Conservation (phyloP, 305 asterid genomes). For the Euphrasia arctica region DNA sequence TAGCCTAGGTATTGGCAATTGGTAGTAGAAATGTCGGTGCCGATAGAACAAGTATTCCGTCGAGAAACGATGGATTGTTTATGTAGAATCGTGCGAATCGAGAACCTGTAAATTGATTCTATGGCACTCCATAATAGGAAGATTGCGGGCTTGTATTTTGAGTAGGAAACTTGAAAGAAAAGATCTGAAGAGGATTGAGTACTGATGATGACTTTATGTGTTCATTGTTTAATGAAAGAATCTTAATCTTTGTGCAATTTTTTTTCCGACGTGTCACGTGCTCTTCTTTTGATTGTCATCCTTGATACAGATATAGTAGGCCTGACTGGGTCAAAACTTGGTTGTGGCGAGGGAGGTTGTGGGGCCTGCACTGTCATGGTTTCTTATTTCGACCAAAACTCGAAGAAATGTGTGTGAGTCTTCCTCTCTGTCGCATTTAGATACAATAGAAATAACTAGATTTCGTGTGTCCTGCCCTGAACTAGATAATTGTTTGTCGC, state of each 20-base stretch:
- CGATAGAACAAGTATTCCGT: not conserved
- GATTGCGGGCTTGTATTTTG: no score
- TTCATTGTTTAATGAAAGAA: no score
- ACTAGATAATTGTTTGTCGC: not conserved
- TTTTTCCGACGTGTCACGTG: not conserved
- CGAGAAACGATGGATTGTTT: not conserved
- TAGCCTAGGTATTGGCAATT: not conserved
- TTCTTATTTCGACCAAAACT: slow-evolving; percentile 70
- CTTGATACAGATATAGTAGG: slow-evolving; percentile 53
- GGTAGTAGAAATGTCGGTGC: not conserved
- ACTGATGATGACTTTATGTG: not conserved
- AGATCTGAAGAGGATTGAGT: not conserved
- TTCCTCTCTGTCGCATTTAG: slow-evolving; percentile 16
- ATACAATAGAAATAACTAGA: slow-evolving; percentile 1
- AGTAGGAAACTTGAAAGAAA: no score
- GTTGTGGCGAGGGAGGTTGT: slow-evolving; percentile 99
- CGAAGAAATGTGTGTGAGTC: slow-evolving; percentile 87
- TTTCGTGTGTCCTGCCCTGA: not conserved
- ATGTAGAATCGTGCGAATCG: slow-evolving; percentile 15
- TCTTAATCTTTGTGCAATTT: slow-evolving; percentile 2
- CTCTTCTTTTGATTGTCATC: slow-evolving; percentile 27
- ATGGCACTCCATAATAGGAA: no score
- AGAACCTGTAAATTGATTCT: not conserved
- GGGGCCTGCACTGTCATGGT: slow-evolving; percentile 99
- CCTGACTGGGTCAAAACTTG: slow-evolving; percentile 94